A percentile compares a stretch with the other conserved stretches of the same genome.
Evolutionary conservation across 805 yeast species (phyloP).

Genomic region (Metschnikowia gelsemii): DNA sequence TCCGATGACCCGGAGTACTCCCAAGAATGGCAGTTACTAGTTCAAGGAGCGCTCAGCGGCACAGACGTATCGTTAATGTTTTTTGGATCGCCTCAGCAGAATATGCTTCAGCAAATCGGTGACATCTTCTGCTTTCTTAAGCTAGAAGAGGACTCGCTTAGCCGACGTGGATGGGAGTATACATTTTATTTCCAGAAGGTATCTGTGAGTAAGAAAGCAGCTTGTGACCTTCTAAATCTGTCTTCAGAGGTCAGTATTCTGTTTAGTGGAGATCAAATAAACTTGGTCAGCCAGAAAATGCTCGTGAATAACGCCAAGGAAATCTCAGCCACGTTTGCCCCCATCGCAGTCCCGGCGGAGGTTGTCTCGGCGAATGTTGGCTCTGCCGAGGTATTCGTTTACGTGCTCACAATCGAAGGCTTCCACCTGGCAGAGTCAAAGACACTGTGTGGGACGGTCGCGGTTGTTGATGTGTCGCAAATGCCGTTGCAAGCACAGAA

Average conservation of each 20-base stretch:
- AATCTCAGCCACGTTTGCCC: neutral
- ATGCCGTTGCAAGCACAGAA: conserved; percentile 1
- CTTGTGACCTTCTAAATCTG: conserved; percentile 11
- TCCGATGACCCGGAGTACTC: conserved; percentile 7
- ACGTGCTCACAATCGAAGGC: conserved; percentile 5
- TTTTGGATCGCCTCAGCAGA: conserved; percentile 16
- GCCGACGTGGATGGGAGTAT: neutral
- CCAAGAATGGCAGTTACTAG: conserved; percentile 19
- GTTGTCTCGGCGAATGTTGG: too few relatives aligned
- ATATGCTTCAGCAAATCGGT: neutral
- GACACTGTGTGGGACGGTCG: neutral
- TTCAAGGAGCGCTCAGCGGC: conserved; percentile 21
- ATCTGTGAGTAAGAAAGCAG: neutral
- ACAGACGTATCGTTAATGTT: conserved; percentile 20
- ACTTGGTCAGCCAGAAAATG: conserved; percentile 15
- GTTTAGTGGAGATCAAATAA: neutral
- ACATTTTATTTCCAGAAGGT: conserved; percentile 5
- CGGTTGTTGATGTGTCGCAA: neutral
- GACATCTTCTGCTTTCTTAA: conserved; percentile 4
- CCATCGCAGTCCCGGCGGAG: too few relatives aligned
- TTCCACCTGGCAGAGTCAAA: neutral
- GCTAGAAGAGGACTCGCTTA: neutral
- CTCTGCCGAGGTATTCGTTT: neutral
- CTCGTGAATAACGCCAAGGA: conserved; percentile 4
- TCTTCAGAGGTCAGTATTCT: conserved; percentile 8